Evolutionary conservation across 257 asterid species (phyloP).

Genomic region (Sherardia arvensis): DNA sequence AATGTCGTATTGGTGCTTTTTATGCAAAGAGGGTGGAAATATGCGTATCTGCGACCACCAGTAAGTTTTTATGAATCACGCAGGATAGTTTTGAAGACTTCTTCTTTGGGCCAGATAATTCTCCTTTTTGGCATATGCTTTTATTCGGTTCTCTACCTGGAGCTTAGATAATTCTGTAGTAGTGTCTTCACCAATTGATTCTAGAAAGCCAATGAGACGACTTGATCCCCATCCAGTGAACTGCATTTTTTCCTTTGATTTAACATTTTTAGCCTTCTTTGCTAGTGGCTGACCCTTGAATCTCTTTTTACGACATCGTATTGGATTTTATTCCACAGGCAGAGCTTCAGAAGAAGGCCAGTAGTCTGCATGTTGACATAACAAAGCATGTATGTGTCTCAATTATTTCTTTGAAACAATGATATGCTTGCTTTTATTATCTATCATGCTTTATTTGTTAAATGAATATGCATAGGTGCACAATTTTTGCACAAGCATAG

Average conservation of each 20-base stretch:
- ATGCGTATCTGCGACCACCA: conserved; percentile 56
- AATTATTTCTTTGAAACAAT: background rate
- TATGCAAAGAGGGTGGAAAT: conserved; percentile 75
- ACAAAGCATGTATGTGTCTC: conserved; percentile 49
- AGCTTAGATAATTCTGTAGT: conserved; percentile 31
- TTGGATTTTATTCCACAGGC: conserved; percentile 38
- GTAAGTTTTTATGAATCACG: conserved; percentile 58
- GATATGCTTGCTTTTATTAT: background rate
- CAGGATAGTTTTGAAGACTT: conserved; percentile 26
- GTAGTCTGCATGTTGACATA: conserved; percentile 60
- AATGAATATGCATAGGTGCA: background rate
- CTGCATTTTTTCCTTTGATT: conserved; percentile 32
- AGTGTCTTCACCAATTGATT: conserved; percentile 50
- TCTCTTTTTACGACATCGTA: conserved; percentile 17
- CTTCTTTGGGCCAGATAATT: conserved; percentile 39
- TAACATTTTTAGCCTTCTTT: conserved; percentile 13
- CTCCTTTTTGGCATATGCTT: conserved; percentile 39
- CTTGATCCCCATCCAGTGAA: conserved; percentile 77
- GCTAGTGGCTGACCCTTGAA: conserved; percentile 18
- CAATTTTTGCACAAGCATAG: background rate
- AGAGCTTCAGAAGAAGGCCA: conserved; percentile 63
- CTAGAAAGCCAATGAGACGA: conserved; percentile 55
- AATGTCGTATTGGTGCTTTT: conserved; percentile 80
- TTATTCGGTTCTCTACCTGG: conserved; percentile 45
- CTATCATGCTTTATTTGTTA: background rate